Conservation (phyloP, 2,329 filamentous ascomycete species). For the Pseudogymnoascus sp. region DNA sequence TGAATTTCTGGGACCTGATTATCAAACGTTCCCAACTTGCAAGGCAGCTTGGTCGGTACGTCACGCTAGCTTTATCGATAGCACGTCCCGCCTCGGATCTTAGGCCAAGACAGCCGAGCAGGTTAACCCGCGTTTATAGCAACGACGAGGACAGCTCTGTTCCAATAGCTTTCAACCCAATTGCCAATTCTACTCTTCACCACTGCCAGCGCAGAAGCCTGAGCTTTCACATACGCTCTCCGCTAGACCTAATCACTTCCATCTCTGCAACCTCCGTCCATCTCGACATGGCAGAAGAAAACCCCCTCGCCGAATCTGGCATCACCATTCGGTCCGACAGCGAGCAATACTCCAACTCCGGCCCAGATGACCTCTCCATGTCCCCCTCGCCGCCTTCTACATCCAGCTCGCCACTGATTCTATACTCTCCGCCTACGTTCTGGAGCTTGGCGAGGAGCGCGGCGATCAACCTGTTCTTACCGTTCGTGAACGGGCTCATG, state of each 20-base stretch:
- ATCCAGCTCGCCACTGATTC: conserved; percentile 46
- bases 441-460: conserved; percentile 81
- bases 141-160: not conserved
- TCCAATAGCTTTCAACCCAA: not conserved
- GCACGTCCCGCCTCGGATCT: conserved; percentile 20
- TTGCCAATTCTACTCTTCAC: not conserved
- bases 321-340: conserved; percentile 75
- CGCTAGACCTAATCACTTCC: not conserved
- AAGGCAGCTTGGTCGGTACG: conserved; percentile 21
- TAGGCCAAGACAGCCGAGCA: not conserved
- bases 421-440: conserved; percentile 82
- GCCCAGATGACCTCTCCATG: conserved; percentile 51
- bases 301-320: conserved; percentile 58
- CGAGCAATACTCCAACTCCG: conserved; percentile 69
- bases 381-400: conserved; percentile 51
- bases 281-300: conserved; percentile 45
- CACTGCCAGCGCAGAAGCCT: not conserved
- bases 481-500: conserved; percentile 98
- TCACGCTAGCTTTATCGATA: conserved; percentile 33
- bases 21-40: conserved; percentile 1
- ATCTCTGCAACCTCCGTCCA: conserved; percentile 10
- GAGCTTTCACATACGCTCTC: not conserved
- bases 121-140: not conserved
- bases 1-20: not conserved
- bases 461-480: conserved; percentile 89